Evolutionary conservation across 1,139 yeast genomes (phyloP).

Genomic region (Sugiyamaella castrensis): DNA sequence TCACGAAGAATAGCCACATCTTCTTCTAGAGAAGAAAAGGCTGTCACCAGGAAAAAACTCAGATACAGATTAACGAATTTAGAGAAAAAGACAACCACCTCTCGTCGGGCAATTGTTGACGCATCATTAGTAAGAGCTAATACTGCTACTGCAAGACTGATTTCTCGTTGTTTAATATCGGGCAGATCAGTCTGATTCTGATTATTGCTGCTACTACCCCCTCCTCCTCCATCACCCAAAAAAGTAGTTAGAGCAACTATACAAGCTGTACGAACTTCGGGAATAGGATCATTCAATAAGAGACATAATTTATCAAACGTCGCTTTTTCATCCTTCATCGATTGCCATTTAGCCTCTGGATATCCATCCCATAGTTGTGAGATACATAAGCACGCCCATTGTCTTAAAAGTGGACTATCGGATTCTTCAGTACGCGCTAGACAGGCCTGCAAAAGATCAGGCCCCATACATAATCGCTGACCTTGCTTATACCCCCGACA

Average conservation of each 20-base stretch:
- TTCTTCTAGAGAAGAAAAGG: slow-evolving; percentile 81
- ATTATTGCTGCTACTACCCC: slow-evolving; percentile 25
- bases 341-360: slow-evolving; percentile 72
- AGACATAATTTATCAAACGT: slow-evolving; percentile 54
- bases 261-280: slow-evolving; percentile 89
- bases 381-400: slow-evolving; percentile 83
- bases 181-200: neutral
- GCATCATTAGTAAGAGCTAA: slow-evolving; percentile 70
- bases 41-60: slow-evolving; percentile 78
- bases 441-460: slow-evolving; percentile 69
- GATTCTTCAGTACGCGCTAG: slow-evolving; percentile 63
- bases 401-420: slow-evolving; percentile 82
- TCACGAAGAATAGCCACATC: slow-evolving; percentile 68
- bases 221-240: slow-evolving; percentile 46
- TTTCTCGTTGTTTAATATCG: slow-evolving; percentile 41
- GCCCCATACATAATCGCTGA: slow-evolving; percentile 72
- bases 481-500: slow-evolving; percentile 78
- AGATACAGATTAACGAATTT: slow-evolving; percentile 68
- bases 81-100: slow-evolving; percentile 73
- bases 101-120: slow-evolving; percentile 83
- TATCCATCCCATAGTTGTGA: slow-evolving; percentile 70
- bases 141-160: slow-evolving; percentile 45
- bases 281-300: slow-evolving; percentile 80
- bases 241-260: slow-evolving; percentile 71
- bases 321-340: slow-evolving; percentile 54